phyloP scores from a whole-genome alignment of 208 protist species.

The Leishmania major region DNA sequence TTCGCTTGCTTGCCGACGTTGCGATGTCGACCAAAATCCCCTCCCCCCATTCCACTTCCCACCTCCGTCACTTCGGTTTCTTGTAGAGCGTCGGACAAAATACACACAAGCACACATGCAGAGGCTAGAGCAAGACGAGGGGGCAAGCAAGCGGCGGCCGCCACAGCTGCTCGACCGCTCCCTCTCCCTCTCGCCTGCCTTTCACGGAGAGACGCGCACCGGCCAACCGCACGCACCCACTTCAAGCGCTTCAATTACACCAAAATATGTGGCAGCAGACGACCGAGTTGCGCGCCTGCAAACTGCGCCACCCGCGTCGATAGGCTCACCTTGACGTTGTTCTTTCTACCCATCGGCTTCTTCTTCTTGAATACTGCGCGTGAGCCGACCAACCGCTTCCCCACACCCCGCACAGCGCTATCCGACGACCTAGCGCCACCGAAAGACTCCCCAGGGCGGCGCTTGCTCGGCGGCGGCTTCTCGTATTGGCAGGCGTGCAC shows the following conservation, averaged over 20 bases:
- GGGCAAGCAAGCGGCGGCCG: too few species aligned
- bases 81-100: background rate
- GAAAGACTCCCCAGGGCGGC: constrained; percentile 19
- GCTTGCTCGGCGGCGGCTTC: constrained; percentile 61
- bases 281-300: constrained; percentile 44
- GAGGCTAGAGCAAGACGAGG: background rate
- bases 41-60: background rate
- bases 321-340: constrained; percentile 43
- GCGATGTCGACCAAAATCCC: background rate
- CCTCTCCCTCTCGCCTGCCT: background rate
- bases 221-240: background rate
- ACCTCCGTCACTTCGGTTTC: background rate
- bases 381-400: constrained; percentile 40
- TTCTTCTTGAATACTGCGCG: constrained; percentile 18
- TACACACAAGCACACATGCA: background rate
- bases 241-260: constrained; percentile 23
- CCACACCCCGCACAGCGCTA: constrained; percentile 27
- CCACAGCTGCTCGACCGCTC: background rate
- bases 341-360: constrained; percentile 24
- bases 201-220: background rate
- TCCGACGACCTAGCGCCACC: constrained; percentile 26
- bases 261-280: constrained; percentile 62
- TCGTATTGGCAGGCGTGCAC: constrained; percentile 63
- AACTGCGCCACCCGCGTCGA: constrained; percentile 41
- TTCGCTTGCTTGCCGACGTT: background rate